phyloP scores from a whole-genome alignment of 2,329 filamentous ascomycete species.

The Nemania abortiva region DNA sequence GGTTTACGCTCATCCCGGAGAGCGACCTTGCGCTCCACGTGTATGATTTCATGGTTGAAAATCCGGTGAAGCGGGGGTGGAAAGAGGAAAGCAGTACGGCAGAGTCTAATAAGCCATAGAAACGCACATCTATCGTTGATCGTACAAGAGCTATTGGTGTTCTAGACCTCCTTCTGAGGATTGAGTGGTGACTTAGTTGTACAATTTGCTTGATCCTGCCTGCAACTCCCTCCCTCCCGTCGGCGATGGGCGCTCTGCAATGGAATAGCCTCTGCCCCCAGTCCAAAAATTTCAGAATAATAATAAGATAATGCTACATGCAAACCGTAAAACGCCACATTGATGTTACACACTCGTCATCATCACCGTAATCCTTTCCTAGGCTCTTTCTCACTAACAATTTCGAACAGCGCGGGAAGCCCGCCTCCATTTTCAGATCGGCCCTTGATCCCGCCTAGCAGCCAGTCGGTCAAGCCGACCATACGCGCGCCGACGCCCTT shows the following conservation, averaged over 20 bases:
- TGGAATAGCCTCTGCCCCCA: neutral
- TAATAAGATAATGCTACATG: constrained; percentile 29
- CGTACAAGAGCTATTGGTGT: constrained; percentile 37
- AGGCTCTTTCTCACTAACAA: constrained; percentile 26
- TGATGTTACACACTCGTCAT: constrained; percentile 29
- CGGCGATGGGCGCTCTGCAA: neutral
- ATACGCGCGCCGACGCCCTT: constrained; percentile 83
- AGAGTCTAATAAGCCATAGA: neutral
- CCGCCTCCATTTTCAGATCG: constrained; percentile 43
- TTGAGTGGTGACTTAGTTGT: constrained; percentile 49
- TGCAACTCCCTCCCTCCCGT: neutral
- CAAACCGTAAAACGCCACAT: constrained; percentile 32
- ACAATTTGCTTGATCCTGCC: constrained; percentile 25
- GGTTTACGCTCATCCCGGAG: constrained; percentile 60
- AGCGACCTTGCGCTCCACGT: constrained; percentile 55
- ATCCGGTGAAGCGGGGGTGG: constrained; percentile 13
- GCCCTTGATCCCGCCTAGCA: constrained; percentile 79
- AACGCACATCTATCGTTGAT: constrained; percentile 10
- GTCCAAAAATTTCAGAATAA: too few relatives aligned
- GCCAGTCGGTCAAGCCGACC: constrained; percentile 93
- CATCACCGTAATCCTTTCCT: constrained; percentile 36
- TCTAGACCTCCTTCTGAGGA: constrained; percentile 41
- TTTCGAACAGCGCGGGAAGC: constrained; percentile 42
- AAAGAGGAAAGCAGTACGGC: neutral
- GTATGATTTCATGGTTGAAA: constrained; percentile 29